Conservation (phyloP, 257 asterid genomes). For the Solanum medicagineum region DNA sequence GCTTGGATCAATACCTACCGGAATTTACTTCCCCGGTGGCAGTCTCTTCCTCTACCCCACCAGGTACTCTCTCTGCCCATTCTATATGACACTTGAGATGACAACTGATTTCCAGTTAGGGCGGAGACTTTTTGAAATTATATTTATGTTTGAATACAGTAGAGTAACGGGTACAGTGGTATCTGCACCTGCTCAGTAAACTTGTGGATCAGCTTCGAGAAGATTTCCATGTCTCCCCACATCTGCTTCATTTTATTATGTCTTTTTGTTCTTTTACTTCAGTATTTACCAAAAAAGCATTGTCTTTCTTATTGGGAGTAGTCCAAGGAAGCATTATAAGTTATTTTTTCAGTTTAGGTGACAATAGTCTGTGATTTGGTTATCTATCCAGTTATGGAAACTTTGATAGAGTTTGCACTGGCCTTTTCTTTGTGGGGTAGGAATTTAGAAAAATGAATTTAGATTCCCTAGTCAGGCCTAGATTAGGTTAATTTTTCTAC, state of each 20-base stretch:
- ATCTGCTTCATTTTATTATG: neutral
- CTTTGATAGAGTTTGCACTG: neutral
- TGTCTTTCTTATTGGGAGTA: neutral
- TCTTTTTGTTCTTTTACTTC: neutral
- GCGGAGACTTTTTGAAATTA: neutral
- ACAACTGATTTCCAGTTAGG: neutral
- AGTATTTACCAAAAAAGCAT: neutral
- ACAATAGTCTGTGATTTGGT: neutral
- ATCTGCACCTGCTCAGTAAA: neutral
- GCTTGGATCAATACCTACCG: slow-evolving; percentile 54
- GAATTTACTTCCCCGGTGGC: slow-evolving; percentile 55
- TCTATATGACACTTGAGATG: neutral
- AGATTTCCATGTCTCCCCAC: neutral
- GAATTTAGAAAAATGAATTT: neutral
- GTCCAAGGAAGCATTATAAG: neutral
- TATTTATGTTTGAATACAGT: neutral
- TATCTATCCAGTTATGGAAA: neutral
- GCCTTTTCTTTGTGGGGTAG: neutral
- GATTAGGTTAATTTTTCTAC: neutral
- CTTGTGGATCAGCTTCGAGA: neutral
- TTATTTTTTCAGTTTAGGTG: neutral
- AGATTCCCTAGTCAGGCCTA: neutral
- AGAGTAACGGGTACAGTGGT: neutral
- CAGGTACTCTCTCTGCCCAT: slow-evolving; percentile 30
- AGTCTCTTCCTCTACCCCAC: slow-evolving; percentile 28